phyloP scores from a whole-genome alignment of 352 stramenopile genomes.

The Globisporangium cystogenes region DNA sequence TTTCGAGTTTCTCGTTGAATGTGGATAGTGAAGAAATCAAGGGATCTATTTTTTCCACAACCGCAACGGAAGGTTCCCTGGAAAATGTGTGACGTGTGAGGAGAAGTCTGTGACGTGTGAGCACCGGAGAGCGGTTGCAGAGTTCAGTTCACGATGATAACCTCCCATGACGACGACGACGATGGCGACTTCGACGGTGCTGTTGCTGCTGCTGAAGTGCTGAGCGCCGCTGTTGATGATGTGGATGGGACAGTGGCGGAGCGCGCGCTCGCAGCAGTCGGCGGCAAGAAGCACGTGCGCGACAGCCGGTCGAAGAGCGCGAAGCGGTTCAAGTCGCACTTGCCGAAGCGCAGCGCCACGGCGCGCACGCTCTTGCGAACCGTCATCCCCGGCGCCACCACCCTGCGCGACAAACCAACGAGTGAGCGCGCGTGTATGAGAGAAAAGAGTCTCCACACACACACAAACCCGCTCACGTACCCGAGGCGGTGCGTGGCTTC shows the following conservation, averaged over 20 bases:
- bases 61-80: neutral
- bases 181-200: no score
- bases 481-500: constrained; percentile 63
- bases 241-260: neutral
- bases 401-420: constrained; percentile 18
- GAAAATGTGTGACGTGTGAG: neutral
- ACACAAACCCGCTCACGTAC: constrained; percentile 22
- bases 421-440: neutral
- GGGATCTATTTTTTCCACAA: neutral
- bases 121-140: neutral
- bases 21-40: no score
- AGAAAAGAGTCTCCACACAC: neutral
- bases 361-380: constrained; percentile 59
- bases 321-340: constrained; percentile 35
- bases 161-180: constrained; percentile 13
- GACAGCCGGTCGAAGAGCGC: constrained; percentile 55
- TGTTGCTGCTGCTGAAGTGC: neutral
- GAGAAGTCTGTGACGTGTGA: neutral
- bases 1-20: no score
- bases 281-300: constrained; percentile 54
- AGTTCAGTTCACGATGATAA: constrained; percentile 16
- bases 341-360: constrained; percentile 40
- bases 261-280: constrained; percentile 1
- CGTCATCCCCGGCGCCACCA: constrained; percentile 40
- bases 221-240: neutral